Conservation (phyloP, 805 yeast genomes). For the Metschnikowia dekortorum region DNA sequence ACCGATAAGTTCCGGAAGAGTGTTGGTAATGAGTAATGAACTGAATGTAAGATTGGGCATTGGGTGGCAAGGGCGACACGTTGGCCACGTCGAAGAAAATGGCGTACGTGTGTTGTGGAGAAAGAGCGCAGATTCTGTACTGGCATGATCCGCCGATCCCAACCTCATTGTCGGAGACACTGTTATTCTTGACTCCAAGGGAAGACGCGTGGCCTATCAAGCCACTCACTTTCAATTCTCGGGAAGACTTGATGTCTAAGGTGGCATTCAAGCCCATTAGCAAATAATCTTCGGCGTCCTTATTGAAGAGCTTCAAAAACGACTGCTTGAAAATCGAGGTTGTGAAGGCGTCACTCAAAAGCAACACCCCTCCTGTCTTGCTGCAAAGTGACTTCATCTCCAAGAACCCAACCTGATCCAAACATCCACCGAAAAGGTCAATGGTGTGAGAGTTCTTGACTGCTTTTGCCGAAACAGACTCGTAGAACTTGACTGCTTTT, state of each 20-base stretch:
- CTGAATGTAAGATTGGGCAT: slow-evolving; percentile 61
- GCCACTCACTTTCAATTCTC: slow-evolving; percentile 86
- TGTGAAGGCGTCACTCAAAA: slow-evolving; percentile 88
- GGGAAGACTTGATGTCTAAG: slow-evolving; percentile 80
- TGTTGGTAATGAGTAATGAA: slow-evolving; percentile 92
- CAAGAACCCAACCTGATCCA: slow-evolving; percentile 91
- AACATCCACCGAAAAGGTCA: slow-evolving; percentile 91
- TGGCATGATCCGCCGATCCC: slow-evolving; percentile 92
- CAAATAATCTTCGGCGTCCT: slow-evolving; percentile 83
- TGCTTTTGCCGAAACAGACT: slow-evolving; percentile 58
- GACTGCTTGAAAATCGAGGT: slow-evolving; percentile 93
- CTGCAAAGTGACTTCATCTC: slow-evolving; percentile 88
- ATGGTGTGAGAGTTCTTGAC: slow-evolving; percentile 78
- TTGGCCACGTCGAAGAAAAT: slow-evolving; percentile 76
- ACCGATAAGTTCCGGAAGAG: slow-evolving; percentile 83
- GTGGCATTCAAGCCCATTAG: slow-evolving; percentile 88
- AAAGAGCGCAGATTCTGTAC: slow-evolving; percentile 79
- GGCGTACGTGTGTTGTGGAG: slow-evolving; percentile 87
- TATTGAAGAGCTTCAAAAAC: slow-evolving; percentile 77
- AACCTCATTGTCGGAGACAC: slow-evolving; percentile 86
- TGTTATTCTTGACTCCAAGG: slow-evolving; percentile 57
- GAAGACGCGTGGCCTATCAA: slow-evolving; percentile 91
- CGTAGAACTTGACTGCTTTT: slow-evolving; percentile 80
- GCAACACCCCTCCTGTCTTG: slow-evolving; percentile 84
- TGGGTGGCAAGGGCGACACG: slow-evolving; percentile 42